phyloP scores from a whole-genome alignment of 306 rosid genomes.

The Morella rubra region DNA sequence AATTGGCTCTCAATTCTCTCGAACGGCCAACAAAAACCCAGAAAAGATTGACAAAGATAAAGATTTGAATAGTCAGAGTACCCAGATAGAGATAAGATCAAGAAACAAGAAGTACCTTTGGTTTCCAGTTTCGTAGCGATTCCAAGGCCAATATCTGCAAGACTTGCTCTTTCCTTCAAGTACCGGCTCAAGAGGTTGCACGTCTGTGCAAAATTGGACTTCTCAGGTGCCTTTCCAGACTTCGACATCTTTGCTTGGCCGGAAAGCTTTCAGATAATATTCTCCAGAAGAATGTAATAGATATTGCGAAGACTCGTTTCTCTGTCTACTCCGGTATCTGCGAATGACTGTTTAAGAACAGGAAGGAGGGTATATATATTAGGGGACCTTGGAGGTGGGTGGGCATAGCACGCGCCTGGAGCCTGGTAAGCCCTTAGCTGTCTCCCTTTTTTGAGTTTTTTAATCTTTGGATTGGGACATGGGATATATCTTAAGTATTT shows the following conservation, averaged over 20 bases:
- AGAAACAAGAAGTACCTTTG: constrained; percentile 33
- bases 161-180: constrained; percentile 72
- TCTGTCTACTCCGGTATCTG: background rate
- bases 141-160: constrained; percentile 34
- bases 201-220: constrained; percentile 65
- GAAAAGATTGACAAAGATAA: background rate
- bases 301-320: background rate
- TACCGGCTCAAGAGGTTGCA: constrained; percentile 64
- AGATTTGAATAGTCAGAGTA: background rate
- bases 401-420: constrained; percentile 36
- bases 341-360: background rate
- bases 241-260: constrained; percentile 30
- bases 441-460: constrained; percentile 20
- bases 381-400: background rate
- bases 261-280: background rate
- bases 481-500: background rate
- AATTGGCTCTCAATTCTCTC: no score
- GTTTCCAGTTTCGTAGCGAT: constrained; percentile 39
- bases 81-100: background rate
- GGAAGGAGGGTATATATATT: background rate
- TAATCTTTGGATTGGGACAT: constrained; percentile 6
- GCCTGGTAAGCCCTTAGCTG: constrained; percentile 20
- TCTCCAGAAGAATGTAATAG: background rate
- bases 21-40: background rate
- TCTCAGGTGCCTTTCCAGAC: constrained; percentile 51